A percentile compares a stretch with the other conserved stretches of the same genome.
Evolutionary conservation across 257 asterid species (phyloP).

Genomic region (Capsicum chinense): DNA sequence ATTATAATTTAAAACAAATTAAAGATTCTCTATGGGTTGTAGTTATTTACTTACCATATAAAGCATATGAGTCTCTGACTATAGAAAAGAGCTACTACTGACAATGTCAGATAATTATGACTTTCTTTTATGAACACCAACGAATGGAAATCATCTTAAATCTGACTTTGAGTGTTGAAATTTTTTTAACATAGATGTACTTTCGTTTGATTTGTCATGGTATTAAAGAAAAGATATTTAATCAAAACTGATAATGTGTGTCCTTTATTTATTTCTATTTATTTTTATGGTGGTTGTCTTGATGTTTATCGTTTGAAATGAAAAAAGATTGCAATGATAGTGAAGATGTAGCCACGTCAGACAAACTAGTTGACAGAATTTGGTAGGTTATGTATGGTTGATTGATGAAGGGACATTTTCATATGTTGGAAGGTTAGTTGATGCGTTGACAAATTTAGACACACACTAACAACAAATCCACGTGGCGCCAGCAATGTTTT

Average conservation of each 20-base stretch:
- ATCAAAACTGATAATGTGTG: background rate
- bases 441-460: constrained; percentile 27
- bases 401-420: background rate
- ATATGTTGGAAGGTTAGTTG: constrained; percentile 23
- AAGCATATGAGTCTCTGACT: background rate
- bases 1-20: background rate
- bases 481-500: background rate
- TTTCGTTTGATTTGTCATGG: background rate
- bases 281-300: too few species aligned
- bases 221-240: background rate
- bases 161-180: too few species aligned
- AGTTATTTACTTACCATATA: background rate
- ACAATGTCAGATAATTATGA: background rate
- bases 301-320: background rate
- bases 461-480: constrained; percentile 12
- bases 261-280: background rate
- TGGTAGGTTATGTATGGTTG: background rate
- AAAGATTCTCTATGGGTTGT: background rate
- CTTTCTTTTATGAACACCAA: background rate
- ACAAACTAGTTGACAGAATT: background rate
- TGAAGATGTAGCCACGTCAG: constrained; percentile 5
- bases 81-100: background rate
- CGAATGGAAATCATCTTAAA: background rate
- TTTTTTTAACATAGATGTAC: too few species aligned
- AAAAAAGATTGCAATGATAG: background rate